Percentiles rank a stretch among this genome's conserved stretches.
Evolutionary conservation across 2,329 filamentous ascomycete species (phyloP).

Genomic region (Cladosporium sp.): DNA sequence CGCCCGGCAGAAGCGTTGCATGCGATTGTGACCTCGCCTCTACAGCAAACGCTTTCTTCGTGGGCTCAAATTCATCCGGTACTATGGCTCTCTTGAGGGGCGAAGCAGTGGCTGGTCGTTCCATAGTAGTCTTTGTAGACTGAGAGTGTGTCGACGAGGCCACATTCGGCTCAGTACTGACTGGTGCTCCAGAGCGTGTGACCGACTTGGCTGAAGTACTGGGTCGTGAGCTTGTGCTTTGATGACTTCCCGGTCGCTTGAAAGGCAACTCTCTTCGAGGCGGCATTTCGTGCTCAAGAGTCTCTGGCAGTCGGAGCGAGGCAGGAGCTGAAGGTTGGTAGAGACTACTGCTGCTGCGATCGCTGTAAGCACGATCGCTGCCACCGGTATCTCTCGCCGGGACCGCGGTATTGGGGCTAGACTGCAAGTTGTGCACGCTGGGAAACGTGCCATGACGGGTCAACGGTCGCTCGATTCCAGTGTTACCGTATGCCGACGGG

Average conservation of each 20-base stretch:
- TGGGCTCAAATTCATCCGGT: neutral
- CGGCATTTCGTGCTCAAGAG: conserved; percentile 19
- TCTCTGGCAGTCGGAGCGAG: conserved; percentile 11
- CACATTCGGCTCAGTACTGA: neutral
- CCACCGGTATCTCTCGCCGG: no score
- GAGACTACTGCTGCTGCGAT: neutral
- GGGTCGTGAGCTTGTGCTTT: conserved; percentile 19
- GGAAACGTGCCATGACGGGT: no score
- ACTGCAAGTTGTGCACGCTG: no score
- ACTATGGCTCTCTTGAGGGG: conserved; percentile 15
- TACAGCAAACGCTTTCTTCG: conserved; percentile 5
- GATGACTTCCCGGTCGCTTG: conserved; percentile 30
- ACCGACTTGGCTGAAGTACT: conserved; percentile 16
- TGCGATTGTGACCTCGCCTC: neutral
- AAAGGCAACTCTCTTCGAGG: conserved; percentile 26
- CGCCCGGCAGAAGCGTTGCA: neutral
- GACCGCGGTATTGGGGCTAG: no score
- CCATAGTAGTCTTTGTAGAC: neutral
- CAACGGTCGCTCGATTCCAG: no score
- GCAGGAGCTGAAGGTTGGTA: neutral
- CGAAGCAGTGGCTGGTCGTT: conserved; percentile 15
- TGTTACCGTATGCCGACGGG: no score
- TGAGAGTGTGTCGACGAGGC: neutral
- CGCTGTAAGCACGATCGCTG: no score
- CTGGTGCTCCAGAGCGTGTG: neutral